Percentiles rank a stretch among this genome's conserved stretches.
Conservation (phyloP, 2,329 filamentous ascomycete species). For the Mycosphaerelloides madeirae region DNA sequence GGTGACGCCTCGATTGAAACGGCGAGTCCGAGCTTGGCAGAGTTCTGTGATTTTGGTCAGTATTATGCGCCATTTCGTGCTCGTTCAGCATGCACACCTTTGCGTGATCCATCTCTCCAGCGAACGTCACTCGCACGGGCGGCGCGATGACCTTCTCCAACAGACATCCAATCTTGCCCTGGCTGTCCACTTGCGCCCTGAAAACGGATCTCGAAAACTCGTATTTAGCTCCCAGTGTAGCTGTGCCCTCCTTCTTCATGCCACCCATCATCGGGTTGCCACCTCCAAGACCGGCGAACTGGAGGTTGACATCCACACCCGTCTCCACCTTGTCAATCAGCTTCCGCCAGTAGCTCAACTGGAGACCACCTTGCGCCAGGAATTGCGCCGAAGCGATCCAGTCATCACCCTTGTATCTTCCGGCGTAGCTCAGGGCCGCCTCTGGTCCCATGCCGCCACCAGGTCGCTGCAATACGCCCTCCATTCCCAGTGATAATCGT, state of each 20-base stretch:
- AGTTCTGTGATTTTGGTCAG: slow-evolving; percentile 58
- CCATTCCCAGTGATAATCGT: slow-evolving; percentile 78
- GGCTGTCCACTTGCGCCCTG: slow-evolving; percentile 91
- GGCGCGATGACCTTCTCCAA: slow-evolving; percentile 94
- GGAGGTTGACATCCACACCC: slow-evolving; percentile 88
- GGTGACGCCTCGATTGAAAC: slow-evolving; percentile 83
- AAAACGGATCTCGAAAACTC: slow-evolving; percentile 95
- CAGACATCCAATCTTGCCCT: slow-evolving; percentile 86
- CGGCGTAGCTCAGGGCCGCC: slow-evolving; percentile 82
- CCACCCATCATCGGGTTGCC: slow-evolving; percentile 64
- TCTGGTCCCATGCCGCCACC: slow-evolving; percentile 84
- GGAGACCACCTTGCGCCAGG: slow-evolving; percentile 80
- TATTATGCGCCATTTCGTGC: not conserved
- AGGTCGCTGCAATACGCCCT: slow-evolving; percentile 88
- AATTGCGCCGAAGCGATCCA: slow-evolving; percentile 92
- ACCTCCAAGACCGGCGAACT: slow-evolving; percentile 62
- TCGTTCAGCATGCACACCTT: slow-evolving; percentile 67
- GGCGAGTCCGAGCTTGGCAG: slow-evolving; percentile 88
- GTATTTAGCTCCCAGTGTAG: slow-evolving; percentile 93
- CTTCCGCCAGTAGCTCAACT: slow-evolving; percentile 88
- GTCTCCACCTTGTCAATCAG: slow-evolving; percentile 94
- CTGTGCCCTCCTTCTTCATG: slow-evolving; percentile 77
- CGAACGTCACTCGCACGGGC: slow-evolving; percentile 88
- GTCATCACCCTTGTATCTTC: slow-evolving; percentile 82
- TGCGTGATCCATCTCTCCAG: slow-evolving; percentile 91